phyloP scores from a whole-genome alignment of 768 basidiomycete species.

The Boletus sp. region DNA sequence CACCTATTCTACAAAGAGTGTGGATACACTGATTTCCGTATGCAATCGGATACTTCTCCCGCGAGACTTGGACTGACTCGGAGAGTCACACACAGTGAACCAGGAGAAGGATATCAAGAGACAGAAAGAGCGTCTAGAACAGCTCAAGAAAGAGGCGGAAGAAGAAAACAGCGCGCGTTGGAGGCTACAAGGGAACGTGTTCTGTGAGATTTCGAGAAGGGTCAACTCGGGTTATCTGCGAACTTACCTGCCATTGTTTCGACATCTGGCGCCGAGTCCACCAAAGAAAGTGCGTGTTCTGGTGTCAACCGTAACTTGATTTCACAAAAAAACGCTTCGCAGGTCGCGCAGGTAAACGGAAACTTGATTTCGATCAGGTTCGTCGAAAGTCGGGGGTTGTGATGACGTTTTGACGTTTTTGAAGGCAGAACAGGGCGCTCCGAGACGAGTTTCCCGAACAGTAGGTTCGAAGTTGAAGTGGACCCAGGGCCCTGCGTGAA shows the following conservation, averaged over 20 bases:
- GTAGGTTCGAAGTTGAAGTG: no score
- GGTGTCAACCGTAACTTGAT: not conserved
- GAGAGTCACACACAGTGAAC: constrained; percentile 49
- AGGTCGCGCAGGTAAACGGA: constrained; percentile 73
- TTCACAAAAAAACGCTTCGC: constrained; percentile 4
- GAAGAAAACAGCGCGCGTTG: constrained; percentile 66
- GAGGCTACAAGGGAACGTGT: constrained; percentile 86
- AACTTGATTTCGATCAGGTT: constrained; percentile 90
- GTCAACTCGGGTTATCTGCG: constrained; percentile 70
- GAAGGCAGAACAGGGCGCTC: no score
- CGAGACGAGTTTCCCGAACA: no score
- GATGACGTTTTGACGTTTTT: no score
- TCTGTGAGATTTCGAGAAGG: constrained; percentile 83
- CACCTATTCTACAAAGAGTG: constrained; percentile 98
- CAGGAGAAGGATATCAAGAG: constrained; percentile 93
- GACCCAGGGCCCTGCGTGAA: no score
- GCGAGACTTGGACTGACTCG: constrained; percentile 6
- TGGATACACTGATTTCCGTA: constrained; percentile 79
- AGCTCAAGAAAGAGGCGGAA: constrained; percentile 75
- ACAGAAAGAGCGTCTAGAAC: constrained; percentile 79
- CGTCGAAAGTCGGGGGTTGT: no score
- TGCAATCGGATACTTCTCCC: constrained; percentile 26
- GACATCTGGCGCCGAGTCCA: constrained; percentile 37
- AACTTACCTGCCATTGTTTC: constrained; percentile 32
- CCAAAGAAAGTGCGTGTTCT: constrained; percentile 36